Percentiles rank a stretch among this genome's conserved stretches.
These are phyloP conservation scores for Heritiera fomes DNA, from an alignment of 345 rosid species.

Conservation along the genomic window DNA sequence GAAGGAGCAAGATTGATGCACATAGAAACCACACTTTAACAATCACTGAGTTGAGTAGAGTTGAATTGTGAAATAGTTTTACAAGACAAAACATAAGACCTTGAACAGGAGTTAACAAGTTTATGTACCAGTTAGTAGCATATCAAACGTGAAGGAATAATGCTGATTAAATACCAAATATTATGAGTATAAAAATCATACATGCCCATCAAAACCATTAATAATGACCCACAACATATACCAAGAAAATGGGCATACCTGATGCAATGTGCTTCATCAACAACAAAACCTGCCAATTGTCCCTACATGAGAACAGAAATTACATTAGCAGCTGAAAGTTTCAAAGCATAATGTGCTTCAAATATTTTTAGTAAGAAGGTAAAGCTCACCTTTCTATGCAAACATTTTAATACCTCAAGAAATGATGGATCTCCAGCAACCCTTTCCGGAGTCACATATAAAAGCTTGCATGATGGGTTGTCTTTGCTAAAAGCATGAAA, in stretches of 20 bases:
- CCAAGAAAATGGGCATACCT: constrained; percentile 45
- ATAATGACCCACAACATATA: neutral
- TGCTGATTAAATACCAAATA: neutral
- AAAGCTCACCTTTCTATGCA: constrained; percentile 62
- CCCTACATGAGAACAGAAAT: constrained; percentile 37
- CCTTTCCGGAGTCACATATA: constrained; percentile 93
- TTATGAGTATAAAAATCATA: neutral
- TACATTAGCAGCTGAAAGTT: constrained; percentile 16
- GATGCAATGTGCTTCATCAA: constrained; percentile 94
- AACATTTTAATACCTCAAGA: constrained; percentile 54
- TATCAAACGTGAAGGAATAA: neutral
- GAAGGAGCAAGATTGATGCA: neutral
- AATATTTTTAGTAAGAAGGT: neutral
- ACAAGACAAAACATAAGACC: neutral
- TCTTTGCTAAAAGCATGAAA: constrained; percentile 49
- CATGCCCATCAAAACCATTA: neutral
- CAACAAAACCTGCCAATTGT: constrained; percentile 77
- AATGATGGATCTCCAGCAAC: constrained; percentile 68
- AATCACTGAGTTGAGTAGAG: neutral
- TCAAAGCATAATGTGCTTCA: neutral
- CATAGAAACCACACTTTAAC: neutral
- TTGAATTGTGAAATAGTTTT: neutral
- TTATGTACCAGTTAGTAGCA: neutral
- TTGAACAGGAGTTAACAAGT: neutral
- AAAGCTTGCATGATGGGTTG: constrained; percentile 82